A percentile compares a stretch with the other conserved stretches of the same genome.
phyloP scores from a whole-genome alignment of 768 basidiomycete species.

The Tylopilus plumbeoviolaceoides region DNA sequence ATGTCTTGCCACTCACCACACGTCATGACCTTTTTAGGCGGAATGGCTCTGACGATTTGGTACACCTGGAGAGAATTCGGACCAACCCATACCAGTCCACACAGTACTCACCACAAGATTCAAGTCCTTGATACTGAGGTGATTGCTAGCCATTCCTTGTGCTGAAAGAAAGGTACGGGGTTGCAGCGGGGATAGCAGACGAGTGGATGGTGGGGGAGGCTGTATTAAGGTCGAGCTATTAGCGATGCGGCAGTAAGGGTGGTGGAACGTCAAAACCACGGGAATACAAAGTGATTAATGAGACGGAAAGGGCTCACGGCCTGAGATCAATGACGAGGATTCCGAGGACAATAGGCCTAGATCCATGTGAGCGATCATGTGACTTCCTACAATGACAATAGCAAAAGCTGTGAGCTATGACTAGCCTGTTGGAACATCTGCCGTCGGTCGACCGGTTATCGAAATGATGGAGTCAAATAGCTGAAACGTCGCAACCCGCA shows the following conservation, averaged over 20 bases:
- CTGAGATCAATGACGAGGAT: background rate
- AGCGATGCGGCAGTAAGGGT: background rate
- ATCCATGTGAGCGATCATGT: background rate
- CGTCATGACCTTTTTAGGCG: slow-evolving; percentile 58
- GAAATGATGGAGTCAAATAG: no score
- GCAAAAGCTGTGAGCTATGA: no score
- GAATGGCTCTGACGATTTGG: slow-evolving; percentile 59
- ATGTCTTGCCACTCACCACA: slow-evolving; percentile 38
- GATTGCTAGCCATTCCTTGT: background rate
- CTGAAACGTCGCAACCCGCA: no score
- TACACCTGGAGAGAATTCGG: slow-evolving; percentile 49
- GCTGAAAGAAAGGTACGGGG: background rate
- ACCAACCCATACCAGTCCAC: background rate
- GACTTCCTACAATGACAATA: no score
- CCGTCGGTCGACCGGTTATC: no score
- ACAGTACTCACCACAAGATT: slow-evolving; percentile 13
- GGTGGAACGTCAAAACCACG: background rate
- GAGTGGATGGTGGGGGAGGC: background rate
- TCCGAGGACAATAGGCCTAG: no score
- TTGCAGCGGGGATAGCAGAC: background rate
- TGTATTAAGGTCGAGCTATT: background rate
- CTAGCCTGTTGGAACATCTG: no score
- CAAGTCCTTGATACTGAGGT: slow-evolving; percentile 5
- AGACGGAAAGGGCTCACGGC: background rate
- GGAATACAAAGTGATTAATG: background rate